Percentiles rank a stretch among this genome's conserved stretches.
Conservation (phyloP, 1,139 yeast genomes). For the Kurtzmaniella quercitrusa region DNA sequence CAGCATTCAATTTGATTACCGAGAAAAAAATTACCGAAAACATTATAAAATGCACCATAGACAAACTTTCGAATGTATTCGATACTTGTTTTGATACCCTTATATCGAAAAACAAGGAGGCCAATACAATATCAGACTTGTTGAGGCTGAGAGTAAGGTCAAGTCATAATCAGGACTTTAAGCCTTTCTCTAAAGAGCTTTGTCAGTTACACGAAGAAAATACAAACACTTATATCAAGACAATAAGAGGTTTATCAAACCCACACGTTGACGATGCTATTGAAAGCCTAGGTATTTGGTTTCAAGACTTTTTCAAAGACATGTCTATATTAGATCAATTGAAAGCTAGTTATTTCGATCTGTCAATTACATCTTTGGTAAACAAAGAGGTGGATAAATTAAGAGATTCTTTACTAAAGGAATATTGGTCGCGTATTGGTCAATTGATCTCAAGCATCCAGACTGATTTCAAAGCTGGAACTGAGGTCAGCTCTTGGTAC, state of each 20-base stretch:
- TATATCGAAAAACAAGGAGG: slow-evolving; percentile 3
- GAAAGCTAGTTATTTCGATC: not conserved
- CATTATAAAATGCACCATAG: not conserved
- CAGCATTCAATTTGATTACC: not conserved
- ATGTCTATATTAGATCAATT: not conserved
- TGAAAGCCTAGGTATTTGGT: slow-evolving; percentile 21
- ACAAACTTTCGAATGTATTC: not conserved
- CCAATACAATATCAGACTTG: not conserved
- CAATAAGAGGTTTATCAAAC: slow-evolving; percentile 9
- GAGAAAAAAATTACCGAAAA: not conserved
- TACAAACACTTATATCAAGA: slow-evolving; percentile 21
- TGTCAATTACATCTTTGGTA: slow-evolving; percentile 5
- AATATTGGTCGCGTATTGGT: slow-evolving; percentile 13
- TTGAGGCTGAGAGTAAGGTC: not conserved
- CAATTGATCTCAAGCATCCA: slow-evolving; percentile 4
- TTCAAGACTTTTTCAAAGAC: slow-evolving; percentile 12
- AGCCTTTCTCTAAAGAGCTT: not conserved
- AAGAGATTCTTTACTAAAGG: slow-evolving; percentile 7
- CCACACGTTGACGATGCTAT: slow-evolving; percentile 12
- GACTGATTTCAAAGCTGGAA: not conserved
- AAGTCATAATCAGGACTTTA: not conserved
- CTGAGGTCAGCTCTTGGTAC: slow-evolving; percentile 10
- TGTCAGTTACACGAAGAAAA: slow-evolving; percentile 8
- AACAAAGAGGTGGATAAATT: slow-evolving; percentile 12
- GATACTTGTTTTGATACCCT: slow-evolving; percentile 3